Conservation (phyloP, 1,284 basidiomycete genomes). For the Austroboletus niveus region DNA sequence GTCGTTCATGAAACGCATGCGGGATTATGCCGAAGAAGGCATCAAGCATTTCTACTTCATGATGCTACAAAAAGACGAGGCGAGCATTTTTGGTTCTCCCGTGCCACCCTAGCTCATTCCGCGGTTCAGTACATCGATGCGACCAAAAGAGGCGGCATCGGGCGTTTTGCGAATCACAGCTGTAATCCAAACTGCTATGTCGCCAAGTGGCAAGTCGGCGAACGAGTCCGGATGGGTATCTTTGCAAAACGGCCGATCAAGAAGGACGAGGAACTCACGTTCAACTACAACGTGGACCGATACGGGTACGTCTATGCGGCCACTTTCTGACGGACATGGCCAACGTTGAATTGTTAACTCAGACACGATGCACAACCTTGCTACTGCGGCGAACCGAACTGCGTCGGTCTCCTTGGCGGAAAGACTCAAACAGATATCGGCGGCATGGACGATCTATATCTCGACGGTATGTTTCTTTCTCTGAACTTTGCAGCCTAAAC, state of each 20-base stretch:
- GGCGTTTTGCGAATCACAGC: constrained; percentile 97
- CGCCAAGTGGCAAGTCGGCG: constrained; percentile 97
- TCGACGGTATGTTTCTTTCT: constrained; percentile 68
- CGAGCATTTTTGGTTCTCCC: constrained; percentile 35
- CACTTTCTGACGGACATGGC: not conserved
- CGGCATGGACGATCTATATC: constrained; percentile 92
- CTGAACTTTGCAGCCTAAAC: not conserved
- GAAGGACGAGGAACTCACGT: constrained; percentile 92
- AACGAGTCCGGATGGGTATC: constrained; percentile 95
- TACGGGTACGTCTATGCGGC: constrained; percentile 74
- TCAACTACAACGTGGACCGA: constrained; percentile 99
- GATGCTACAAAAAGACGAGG: constrained; percentile 98
- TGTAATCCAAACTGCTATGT: constrained; percentile 99
- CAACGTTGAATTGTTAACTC: not conserved
- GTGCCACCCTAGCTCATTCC: not conserved
- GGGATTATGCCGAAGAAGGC: constrained; percentile 89
- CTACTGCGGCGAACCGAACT: constrained; percentile 95
- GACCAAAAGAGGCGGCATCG: constrained; percentile 94
- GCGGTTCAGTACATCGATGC: constrained; percentile 88
- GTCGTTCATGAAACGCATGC: constrained; percentile 92
- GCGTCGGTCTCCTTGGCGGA: constrained; percentile 94
- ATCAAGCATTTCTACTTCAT: constrained; percentile 99
- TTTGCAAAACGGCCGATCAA: constrained; percentile 86
- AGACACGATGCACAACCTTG: constrained; percentile 96
- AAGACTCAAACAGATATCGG: constrained; percentile 97